Evolutionary conservation across 73 alveolate genomes (phyloP).

Genomic region (Paramecium octaurelia): DNA sequence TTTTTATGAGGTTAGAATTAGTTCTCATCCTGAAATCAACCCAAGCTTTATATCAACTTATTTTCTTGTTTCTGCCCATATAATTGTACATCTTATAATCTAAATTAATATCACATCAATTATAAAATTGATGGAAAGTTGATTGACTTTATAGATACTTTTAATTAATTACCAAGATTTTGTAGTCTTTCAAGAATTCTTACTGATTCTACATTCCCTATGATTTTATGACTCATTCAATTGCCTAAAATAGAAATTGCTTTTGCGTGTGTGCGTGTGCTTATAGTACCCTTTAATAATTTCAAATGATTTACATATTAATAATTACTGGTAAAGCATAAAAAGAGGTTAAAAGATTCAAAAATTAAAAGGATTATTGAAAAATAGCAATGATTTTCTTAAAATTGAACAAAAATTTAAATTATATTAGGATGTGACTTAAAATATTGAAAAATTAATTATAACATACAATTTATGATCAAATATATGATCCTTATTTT

Average conservation of each 20-base stretch:
- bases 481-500: neutral
- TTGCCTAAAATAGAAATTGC: neutral
- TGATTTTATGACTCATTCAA: neutral
- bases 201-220: neutral
- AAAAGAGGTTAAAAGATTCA: neutral
- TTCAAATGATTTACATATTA: too few species aligned
- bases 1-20: too few species aligned
- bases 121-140: too few species aligned
- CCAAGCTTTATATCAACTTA: neutral
- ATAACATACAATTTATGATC: too few species aligned
- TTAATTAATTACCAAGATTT: too few species aligned
- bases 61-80: neutral
- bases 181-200: too few species aligned
- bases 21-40: neutral
- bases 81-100: too few species aligned
- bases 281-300: too few species aligned
- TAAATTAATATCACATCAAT: too few species aligned
- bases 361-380: neutral
- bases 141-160: neutral
- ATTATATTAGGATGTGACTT: neutral
- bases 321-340: too few species aligned
- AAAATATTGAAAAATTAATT: too few species aligned
- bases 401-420: neutral
- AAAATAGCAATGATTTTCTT: neutral
- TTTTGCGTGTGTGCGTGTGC: too few species aligned